Conservation (phyloP, 345 rosid species). For the Ailanthus altissimus region DNA sequence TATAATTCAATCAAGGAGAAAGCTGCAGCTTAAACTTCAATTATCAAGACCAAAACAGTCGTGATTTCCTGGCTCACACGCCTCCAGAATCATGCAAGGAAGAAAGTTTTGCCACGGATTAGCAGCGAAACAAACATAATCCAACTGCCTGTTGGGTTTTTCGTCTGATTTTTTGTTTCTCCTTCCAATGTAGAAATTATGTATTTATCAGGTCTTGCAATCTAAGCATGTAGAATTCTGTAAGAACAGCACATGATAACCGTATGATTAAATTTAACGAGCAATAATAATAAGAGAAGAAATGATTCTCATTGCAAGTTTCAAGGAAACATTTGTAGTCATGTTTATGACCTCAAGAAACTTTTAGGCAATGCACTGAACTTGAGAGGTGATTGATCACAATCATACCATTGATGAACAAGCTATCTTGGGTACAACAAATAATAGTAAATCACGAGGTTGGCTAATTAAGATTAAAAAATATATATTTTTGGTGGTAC, state of each 20-base stretch:
- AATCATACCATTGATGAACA: too few relatives aligned
- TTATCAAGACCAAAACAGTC: neutral
- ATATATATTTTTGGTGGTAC: too few relatives aligned
- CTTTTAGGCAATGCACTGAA: neutral
- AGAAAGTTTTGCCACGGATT: neutral
- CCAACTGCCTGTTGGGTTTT: neutral
- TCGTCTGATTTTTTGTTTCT: neutral
- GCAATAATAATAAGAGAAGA: neutral
- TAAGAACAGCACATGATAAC: neutral
- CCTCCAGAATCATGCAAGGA: neutral
- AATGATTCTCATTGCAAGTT: neutral
- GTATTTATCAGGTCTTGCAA: neutral
- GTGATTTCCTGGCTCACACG: neutral
- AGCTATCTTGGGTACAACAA: too few relatives aligned
- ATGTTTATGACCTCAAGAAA: neutral
- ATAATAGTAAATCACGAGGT: too few relatives aligned
- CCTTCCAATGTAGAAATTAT: neutral
- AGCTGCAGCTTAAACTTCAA: slow-evolving; percentile 6
- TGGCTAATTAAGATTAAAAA: too few relatives aligned
- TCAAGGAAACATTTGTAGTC: neutral
- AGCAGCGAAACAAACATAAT: neutral
- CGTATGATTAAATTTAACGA: neutral
- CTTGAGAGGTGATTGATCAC: neutral
- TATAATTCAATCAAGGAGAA: neutral
- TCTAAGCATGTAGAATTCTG: neutral